Percentiles rank a stretch among this genome's conserved stretches.
These are phyloP conservation scores for Penicillium paxilli DNA, from an alignment of 495 filamentous ascomycete genomes.

Conservation along the genomic window DNA sequence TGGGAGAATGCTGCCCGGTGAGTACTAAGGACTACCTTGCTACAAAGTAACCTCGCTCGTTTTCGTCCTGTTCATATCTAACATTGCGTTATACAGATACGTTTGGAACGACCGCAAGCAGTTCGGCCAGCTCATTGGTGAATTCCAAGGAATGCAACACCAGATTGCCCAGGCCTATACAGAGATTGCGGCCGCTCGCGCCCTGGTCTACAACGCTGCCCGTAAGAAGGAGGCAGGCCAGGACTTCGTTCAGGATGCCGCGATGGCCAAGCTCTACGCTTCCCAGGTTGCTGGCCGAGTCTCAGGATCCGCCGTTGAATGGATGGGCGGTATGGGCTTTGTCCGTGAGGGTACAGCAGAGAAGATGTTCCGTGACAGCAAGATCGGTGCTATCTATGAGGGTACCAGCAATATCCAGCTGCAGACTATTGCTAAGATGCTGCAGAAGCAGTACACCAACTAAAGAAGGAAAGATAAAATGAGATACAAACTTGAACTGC, in stretches of 20 bases:
- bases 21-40: slow-evolving; percentile 14
- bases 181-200: slow-evolving; percentile 87
- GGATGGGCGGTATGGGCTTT: slow-evolving; percentile 99
- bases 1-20: slow-evolving; percentile 93
- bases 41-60: too few species aligned
- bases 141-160: slow-evolving; percentile 99
- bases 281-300: slow-evolving; percentile 91
- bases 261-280: slow-evolving; percentile 96
- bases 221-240: slow-evolving; percentile 97
- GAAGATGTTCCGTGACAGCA: slow-evolving; percentile 97
- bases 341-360: slow-evolving; percentile 95
- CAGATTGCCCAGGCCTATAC: slow-evolving; percentile 96
- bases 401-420: slow-evolving; percentile 85
- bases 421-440: slow-evolving; percentile 88
- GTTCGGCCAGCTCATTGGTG: slow-evolving; percentile 88
- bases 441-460: slow-evolving; percentile 85
- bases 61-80: slow-evolving; percentile 5
- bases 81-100: slow-evolving; percentile 48
- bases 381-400: slow-evolving; percentile 99
- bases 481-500: too few species aligned
- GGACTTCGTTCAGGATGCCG: slow-evolving; percentile 91
- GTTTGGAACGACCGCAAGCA: slow-evolving; percentile 98
- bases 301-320: slow-evolving; percentile 84
- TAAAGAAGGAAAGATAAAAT: too few species aligned
- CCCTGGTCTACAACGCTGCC: slow-evolving; percentile 93